Conservation (phyloP, 78 protist species). For the slime mould (Dictyostelium discoideum) region DNA sequence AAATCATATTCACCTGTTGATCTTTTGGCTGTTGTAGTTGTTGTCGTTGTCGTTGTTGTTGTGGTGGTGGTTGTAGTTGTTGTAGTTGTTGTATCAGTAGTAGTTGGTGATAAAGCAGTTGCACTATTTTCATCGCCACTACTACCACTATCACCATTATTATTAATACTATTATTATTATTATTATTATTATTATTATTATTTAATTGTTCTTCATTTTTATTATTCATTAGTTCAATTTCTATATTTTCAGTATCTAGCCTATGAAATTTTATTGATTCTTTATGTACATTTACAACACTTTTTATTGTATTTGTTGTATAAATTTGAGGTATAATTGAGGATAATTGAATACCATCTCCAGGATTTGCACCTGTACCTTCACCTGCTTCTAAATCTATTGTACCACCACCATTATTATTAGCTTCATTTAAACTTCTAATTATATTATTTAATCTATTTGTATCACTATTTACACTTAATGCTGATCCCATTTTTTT, state of each 20-base stretch:
- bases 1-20: constrained; percentile 47
- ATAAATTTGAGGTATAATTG: constrained; percentile 48
- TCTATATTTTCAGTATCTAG: not conserved
- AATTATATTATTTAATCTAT: not conserved
- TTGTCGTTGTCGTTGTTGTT: constrained; percentile 46
- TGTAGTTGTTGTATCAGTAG: not conserved
- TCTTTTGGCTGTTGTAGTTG: constrained; percentile 17
- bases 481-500: not conserved
- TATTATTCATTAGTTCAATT: not conserved
- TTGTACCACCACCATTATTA: not conserved
- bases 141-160: not conserved
- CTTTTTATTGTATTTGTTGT: constrained; percentile 9
- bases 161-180: not conserved
- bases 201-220: not conserved
- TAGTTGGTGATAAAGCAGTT: not conserved
- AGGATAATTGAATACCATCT: constrained; percentile 11
- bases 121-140: not conserved
- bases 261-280: constrained; percentile 22
- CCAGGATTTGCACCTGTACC: not conserved
- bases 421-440: not conserved
- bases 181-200: not conserved
- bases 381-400: constrained; percentile 4
- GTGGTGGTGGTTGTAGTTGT: constrained; percentile 7
- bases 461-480: not conserved
- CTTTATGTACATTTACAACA: constrained; percentile 30